phyloP scores from a whole-genome alignment of 139 green algal species.

The Chlorella sp. region DNA sequence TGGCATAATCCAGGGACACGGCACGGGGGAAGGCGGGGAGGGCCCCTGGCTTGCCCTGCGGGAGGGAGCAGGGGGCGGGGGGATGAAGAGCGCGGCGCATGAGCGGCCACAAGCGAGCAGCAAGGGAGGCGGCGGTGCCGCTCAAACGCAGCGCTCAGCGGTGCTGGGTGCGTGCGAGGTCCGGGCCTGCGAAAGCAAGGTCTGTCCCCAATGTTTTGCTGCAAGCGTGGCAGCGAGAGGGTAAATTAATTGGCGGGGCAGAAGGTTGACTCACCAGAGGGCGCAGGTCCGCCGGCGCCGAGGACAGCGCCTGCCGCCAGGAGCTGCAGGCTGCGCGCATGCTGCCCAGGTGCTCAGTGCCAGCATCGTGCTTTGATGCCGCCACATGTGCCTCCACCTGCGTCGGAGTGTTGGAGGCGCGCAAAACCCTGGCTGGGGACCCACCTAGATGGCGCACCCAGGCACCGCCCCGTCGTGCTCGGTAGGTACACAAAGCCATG shows the following conservation, averaged over 20 bases:
- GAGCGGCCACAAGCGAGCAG: too few species aligned
- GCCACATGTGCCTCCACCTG: neutral
- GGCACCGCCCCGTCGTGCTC: neutral
- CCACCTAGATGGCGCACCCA: neutral
- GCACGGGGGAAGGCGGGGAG: conserved; percentile 2
- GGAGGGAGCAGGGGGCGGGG: too few species aligned
- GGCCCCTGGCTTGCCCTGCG: conserved; percentile 7
- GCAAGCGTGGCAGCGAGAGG: neutral
- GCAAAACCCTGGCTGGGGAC: neutral
- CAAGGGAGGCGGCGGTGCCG: neutral
- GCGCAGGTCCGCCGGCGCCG: neutral
- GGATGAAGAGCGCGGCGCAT: too few species aligned
- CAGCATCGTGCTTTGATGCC: neutral
- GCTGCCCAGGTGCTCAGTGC: neutral
- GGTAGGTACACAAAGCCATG: neutral
- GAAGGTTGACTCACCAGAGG: conserved; percentile 8
- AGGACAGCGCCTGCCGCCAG: neutral
- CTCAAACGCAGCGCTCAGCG: neutral
- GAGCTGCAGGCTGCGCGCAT: conserved; percentile 2
- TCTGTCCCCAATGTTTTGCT: neutral
- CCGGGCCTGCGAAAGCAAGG: too few species aligned
- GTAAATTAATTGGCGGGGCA: neutral
- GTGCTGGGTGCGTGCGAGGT: too few species aligned
- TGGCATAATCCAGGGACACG: neutral
- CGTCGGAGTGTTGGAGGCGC: neutral